These are phyloP conservation scores for Colletotrichum destructivum DNA, from an alignment of 2,329 filamentous ascomycete species.

Conservation along the genomic window DNA sequence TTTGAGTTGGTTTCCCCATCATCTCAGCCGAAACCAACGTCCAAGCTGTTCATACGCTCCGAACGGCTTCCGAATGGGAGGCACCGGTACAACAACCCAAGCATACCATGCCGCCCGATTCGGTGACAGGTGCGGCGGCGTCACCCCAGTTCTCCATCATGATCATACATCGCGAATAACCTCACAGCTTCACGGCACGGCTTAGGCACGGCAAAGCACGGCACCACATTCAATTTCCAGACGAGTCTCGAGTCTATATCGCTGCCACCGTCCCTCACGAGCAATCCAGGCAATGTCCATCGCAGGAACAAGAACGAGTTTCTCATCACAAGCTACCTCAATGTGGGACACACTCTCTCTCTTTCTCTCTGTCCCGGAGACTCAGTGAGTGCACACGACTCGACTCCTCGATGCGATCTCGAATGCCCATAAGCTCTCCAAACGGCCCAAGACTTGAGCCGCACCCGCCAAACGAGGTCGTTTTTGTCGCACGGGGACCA, in stretches of 20 bases:
- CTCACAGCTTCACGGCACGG: neutral
- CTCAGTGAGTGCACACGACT: neutral
- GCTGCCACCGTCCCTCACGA: neutral
- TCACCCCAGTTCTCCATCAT: neutral
- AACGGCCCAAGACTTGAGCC: neutral
- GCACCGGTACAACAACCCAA: neutral
- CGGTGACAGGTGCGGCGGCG: neutral
- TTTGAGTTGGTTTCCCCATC: too few relatives aligned
- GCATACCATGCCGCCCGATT: neutral
- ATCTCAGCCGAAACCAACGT: too few relatives aligned
- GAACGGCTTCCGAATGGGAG: too few relatives aligned
- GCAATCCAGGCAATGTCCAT: neutral
- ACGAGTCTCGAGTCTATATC: slow-evolving; percentile 17
- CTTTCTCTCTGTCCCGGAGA: neutral
- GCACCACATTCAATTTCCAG: slow-evolving; percentile 5
- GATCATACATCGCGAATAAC: too few relatives aligned
- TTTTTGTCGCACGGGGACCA: neutral
- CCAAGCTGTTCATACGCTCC: too few relatives aligned
- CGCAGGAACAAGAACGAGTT: neutral
- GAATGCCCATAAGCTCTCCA: neutral
- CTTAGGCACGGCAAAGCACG: neutral
- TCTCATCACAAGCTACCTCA: neutral
- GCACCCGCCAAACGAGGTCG: neutral
- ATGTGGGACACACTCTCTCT: neutral
- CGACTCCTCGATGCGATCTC: neutral